A percentile compares a stretch with the other conserved stretches of the same genome.
These are phyloP conservation scores for Thalassiosira exigua DNA, from an alignment of 352 stramenopile species.

Conservation along the genomic window DNA sequence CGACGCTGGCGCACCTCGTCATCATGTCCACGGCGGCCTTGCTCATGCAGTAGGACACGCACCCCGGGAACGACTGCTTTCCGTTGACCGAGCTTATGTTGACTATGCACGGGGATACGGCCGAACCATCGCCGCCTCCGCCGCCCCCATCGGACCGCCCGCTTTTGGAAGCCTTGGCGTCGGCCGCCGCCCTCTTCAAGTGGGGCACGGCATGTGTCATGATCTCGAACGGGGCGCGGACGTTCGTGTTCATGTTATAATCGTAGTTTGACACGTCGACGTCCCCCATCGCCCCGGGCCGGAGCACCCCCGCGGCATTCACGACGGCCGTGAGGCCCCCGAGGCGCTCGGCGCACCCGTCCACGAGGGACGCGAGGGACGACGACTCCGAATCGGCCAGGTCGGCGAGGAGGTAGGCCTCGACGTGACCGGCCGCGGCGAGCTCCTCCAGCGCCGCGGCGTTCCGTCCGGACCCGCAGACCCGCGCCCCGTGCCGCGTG, in stretches of 20 bases:
- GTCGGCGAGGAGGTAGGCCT: slow-evolving; percentile 60
- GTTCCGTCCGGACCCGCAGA: slow-evolving; percentile 65
- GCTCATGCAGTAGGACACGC: slow-evolving; percentile 71
- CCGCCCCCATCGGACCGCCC: too few relatives aligned
- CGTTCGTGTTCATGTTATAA: slow-evolving; percentile 72
- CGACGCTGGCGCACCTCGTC: slow-evolving; percentile 69
- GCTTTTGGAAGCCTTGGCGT: slow-evolving; percentile 16
- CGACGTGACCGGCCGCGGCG: slow-evolving; percentile 35
- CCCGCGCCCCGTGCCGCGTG: slow-evolving; percentile 50
- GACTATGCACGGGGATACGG: slow-evolving; percentile 68
- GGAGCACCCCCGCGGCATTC: slow-evolving; percentile 69
- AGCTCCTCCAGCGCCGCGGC: slow-evolving; percentile 45
- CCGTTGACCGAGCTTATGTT: slow-evolving; percentile 79
- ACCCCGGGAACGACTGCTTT: slow-evolving; percentile 74
- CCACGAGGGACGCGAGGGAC: slow-evolving; percentile 18
- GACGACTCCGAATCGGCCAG: too few relatives aligned
- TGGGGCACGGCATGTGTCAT: slow-evolving; percentile 69
- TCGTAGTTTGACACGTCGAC: slow-evolving; percentile 65
- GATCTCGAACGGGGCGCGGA: slow-evolving; percentile 71
- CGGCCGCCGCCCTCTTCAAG: slow-evolving; percentile 45
- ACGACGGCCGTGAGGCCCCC: slow-evolving; percentile 65
- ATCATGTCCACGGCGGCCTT: slow-evolving; percentile 79
- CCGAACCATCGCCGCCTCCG: too few relatives aligned
- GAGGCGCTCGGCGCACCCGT: slow-evolving; percentile 31
- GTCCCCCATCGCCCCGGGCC: slow-evolving; percentile 61